A percentile compares a stretch with the other conserved stretches of the same genome.
These are phyloP conservation scores for Podospora didyma DNA, from an alignment of 495 filamentous ascomycete species.

Conservation along the genomic window DNA sequence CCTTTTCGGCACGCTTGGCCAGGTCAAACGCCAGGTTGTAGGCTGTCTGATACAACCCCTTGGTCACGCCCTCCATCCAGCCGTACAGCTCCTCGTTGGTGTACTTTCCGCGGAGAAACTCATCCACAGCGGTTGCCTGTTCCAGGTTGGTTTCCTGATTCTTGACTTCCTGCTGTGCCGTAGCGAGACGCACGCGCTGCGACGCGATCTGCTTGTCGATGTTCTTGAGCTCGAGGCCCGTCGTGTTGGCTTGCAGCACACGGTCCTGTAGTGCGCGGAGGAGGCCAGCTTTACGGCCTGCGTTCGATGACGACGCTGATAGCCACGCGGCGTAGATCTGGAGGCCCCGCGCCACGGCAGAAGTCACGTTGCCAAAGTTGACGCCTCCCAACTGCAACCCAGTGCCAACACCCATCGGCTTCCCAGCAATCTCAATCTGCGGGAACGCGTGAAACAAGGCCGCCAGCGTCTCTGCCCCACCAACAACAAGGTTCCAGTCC, in stretches of 20 bases:
- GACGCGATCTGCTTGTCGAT: slow-evolving; percentile 30
- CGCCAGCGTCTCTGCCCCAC: too few relatives aligned
- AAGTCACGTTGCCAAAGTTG: too few relatives aligned
- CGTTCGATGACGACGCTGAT: neutral
- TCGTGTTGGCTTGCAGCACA: slow-evolving; percentile 20
- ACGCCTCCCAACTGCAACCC: too few relatives aligned
- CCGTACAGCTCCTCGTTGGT: slow-evolving; percentile 27
- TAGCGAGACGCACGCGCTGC: slow-evolving; percentile 9
- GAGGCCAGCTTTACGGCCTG: neutral
- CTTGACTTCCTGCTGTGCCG: slow-evolving; percentile 18
- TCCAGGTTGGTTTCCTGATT: slow-evolving; percentile 21
- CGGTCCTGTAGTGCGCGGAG: slow-evolving; percentile 26
- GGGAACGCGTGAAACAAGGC: too few relatives aligned
- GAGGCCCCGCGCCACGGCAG: neutral
- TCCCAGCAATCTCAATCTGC: too few relatives aligned
- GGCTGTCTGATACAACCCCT: slow-evolving; percentile 16
- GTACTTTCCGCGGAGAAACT: slow-evolving; percentile 29
- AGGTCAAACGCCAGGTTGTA: slow-evolving; percentile 19
- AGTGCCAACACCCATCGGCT: too few relatives aligned
- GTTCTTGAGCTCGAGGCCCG: slow-evolving; percentile 26
- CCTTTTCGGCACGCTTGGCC: slow-evolving; percentile 19
- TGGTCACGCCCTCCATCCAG: slow-evolving; percentile 16
- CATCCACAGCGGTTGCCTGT: slow-evolving; percentile 9
- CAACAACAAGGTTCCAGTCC: too few relatives aligned
- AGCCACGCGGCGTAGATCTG: neutral